Percentiles rank a stretch among this genome's conserved stretches.
These are phyloP conservation scores for Trichoderma gamsii DNA, from an alignment of 495 filamentous ascomycete species.

Conservation along the genomic window DNA sequence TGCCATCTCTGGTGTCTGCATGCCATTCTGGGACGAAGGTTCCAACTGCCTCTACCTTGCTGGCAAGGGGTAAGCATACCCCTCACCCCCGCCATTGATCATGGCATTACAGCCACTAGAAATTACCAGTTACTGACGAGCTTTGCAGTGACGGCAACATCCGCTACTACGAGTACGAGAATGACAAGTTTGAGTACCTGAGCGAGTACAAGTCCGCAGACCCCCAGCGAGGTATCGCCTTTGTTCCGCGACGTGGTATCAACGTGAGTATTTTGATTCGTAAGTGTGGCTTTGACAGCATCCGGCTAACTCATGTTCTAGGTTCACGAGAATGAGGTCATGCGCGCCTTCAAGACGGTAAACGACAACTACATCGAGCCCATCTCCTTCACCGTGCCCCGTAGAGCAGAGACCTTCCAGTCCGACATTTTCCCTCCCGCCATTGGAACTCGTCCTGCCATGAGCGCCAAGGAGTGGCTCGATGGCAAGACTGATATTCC, in stretches of 20 bases:
- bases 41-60: slow-evolving; percentile 90
- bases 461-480: slow-evolving; percentile 78
- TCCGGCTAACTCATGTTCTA: slow-evolving; percentile 28
- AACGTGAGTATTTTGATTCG: slow-evolving; percentile 49
- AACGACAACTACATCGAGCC: slow-evolving; percentile 92
- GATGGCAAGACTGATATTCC: slow-evolving; percentile 75
- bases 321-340: slow-evolving; percentile 92
- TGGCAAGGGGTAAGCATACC: slow-evolving; percentile 75
- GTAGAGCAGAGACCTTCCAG: slow-evolving; percentile 94
- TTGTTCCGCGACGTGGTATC: slow-evolving; percentile 89
- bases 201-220: slow-evolving; percentile 94
- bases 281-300: neutral
- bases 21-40: slow-evolving; percentile 99
- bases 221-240: slow-evolving; percentile 90
- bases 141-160: slow-evolving; percentile 87
- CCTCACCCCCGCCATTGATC: neutral
- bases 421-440: slow-evolving; percentile 92
- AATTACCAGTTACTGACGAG: slow-evolving; percentile 20
- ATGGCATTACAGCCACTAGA: neutral
- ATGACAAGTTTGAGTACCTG: slow-evolving; percentile 94
- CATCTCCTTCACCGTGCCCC: slow-evolving; percentile 93
- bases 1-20: slow-evolving; percentile 93
- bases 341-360: slow-evolving; percentile 93
- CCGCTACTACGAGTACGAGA: slow-evolving; percentile 93
- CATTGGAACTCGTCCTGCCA: slow-evolving; percentile 66